Percentiles rank a stretch among this genome's conserved stretches.
phyloP scores from a whole-genome alignment of 192 early-diverging fungal species.

The Mortierella alpina region DNA sequence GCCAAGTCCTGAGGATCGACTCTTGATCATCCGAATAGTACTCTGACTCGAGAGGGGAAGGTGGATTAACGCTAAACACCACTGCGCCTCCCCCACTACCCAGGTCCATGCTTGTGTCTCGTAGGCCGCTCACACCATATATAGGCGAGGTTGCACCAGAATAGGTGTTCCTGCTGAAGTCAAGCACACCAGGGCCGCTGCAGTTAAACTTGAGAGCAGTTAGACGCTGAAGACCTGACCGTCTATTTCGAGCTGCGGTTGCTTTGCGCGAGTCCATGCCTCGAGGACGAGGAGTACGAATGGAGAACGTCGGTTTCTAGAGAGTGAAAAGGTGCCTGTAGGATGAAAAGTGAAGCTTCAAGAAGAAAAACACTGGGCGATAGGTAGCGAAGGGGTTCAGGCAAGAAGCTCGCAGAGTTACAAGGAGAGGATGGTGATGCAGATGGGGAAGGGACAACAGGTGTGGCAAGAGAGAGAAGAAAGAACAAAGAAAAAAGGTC shows the following conservation, averaged over 20 bases:
- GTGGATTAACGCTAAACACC: constrained; percentile 40
- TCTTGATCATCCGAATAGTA: constrained; percentile 34
- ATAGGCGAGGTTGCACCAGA: background rate
- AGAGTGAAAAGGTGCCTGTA: too few species aligned
- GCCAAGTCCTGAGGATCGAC: constrained; percentile 23
- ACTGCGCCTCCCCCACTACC: constrained; percentile 12
- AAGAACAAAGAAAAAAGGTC: too few species aligned
- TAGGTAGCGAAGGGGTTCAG: too few species aligned
- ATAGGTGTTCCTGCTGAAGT: too few species aligned
- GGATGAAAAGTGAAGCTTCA: too few species aligned
- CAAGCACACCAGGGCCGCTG: too few species aligned
- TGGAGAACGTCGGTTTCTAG: background rate
- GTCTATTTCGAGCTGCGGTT: background rate
- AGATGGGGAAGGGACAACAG: too few species aligned
- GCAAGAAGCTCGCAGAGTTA: too few species aligned
- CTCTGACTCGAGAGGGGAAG: constrained; percentile 27
- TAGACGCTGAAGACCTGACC: background rate
- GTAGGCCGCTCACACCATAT: background rate
- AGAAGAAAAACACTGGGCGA: too few species aligned
- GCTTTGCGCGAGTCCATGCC: background rate
- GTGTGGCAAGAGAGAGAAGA: too few species aligned
- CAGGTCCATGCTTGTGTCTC: constrained; percentile 26
- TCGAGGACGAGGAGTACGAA: background rate
- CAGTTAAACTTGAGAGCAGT: background rate
- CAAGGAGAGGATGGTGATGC: too few species aligned